Base-by-base conservation (phyloP, 164 flowering plant species). In the Macadamia tetraphylla region DNA sequence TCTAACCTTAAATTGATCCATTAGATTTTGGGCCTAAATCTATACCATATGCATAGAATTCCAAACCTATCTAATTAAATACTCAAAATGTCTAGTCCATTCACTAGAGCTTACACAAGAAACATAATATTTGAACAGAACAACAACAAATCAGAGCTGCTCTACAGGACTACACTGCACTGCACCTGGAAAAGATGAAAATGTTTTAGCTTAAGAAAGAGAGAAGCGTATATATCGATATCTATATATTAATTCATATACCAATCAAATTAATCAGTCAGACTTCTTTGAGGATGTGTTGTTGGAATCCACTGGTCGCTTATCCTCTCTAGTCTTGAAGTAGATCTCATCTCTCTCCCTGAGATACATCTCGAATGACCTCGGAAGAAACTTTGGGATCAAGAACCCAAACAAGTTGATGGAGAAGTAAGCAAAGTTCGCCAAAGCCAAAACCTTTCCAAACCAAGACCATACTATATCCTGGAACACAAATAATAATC, bases 381-480 rank as follows among this genome's bases (percentile, higher is more conserved):
- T 81, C 1, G 98, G 98, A 10, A 94, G 84, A 70, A 90, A 88
- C 30, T 74, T 74, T 0, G 98, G 98, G 53, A 94, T 85, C 78
- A 94, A 74, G 70, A 94, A 94, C 1, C 76, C 81, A 10, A 89
- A 86, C 14, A 91, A 79, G 69, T 88, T 94, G 67, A 83, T 73
- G 3, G 89, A 83, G 71, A 91, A 94, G 64, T 94, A 91, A 0
- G 53, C 70, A 1, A 89, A 60, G 65, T 94, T 94, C 0, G 87
- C 87, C 0, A 72, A 72, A 0, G 96, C 86, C 42, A 94, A 66
- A 0, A 49, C 60, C 81, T 78, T 84, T 57, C 97, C 97, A 51
- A 91, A 91, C 98, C 96, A 91, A 62, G 30, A 74, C 98, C 98
- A 94, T 6, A 82, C 87, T 15, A 77, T 56, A 67, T 84, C 96